Conservation (phyloP, 495 filamentous ascomycete species). For the Penicillium herquei region DNA sequence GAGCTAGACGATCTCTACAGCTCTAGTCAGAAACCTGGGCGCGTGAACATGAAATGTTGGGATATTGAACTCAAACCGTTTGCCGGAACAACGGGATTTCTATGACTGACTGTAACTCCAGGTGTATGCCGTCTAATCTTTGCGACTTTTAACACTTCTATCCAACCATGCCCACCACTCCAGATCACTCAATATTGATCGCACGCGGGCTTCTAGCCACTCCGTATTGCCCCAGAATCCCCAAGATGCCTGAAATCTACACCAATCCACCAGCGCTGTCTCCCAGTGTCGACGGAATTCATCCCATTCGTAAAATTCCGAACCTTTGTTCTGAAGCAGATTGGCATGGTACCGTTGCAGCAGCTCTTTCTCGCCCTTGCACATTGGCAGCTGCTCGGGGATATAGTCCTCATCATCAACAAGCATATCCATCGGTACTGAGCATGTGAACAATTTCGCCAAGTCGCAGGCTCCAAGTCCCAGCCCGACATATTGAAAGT, state of each 20-base stretch:
- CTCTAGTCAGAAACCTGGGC: too few species aligned
- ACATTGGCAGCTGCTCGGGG: slow-evolving; percentile 28
- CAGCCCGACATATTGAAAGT: slow-evolving; percentile 41
- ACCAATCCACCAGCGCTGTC: slow-evolving; percentile 42
- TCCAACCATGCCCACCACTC: slow-evolving; percentile 33
- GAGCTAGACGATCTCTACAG: too few species aligned
- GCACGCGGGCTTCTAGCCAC: slow-evolving; percentile 40
- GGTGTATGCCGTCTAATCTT: too few species aligned
- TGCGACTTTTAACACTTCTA: neutral
- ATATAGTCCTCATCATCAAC: slow-evolving; percentile 21
- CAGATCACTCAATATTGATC: slow-evolving; percentile 30
- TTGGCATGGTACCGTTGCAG: slow-evolving; percentile 24
- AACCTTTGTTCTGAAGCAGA: slow-evolving; percentile 13
- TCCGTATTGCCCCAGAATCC: slow-evolving; percentile 45
- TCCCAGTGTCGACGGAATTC: slow-evolving; percentile 37
- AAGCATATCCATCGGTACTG: slow-evolving; percentile 33
- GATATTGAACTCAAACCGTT: too few species aligned
- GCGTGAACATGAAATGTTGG: too few species aligned
- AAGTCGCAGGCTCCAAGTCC: slow-evolving; percentile 41
- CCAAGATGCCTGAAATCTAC: slow-evolving; percentile 43
- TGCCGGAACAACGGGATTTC: too few species aligned
- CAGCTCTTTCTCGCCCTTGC: slow-evolving; percentile 27
- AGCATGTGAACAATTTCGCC: slow-evolving; percentile 43
- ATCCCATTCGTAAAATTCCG: slow-evolving; percentile 27
- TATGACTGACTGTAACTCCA: too few species aligned